Base-by-base conservation (phyloP, 441 rosid species). In the Populus trichocarpa region DNA sequence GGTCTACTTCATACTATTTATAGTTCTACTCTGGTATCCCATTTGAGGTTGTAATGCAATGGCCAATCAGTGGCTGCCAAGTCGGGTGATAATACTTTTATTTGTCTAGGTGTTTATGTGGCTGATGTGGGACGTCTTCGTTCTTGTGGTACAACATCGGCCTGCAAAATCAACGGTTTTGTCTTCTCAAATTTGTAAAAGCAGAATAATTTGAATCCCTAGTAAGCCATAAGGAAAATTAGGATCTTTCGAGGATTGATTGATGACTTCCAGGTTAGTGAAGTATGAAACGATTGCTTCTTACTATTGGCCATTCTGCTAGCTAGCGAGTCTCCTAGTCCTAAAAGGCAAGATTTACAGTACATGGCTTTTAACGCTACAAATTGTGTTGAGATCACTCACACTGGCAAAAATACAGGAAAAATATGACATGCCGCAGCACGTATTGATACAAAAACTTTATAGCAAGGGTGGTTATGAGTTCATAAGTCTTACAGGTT, bases 1-100 rank as follows among this genome's bases (percentile, higher is more conserved):
- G 42, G 30, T 71, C 14, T 12, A 23, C 14, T 50, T 65, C 79
- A 30, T 71, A 69, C 8, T 23, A 71, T 50, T 77, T 82, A 80
- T 82, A 80, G 63, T n/a, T 77, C 59, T 16, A 20, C 33, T 32
- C 16, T 38, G 83, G 74, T 74, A 71, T 77, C 78, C 67, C 46
- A n/a, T 77, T 32, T 84, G 80, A 75, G 78, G 83, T 78, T 81
- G 74, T 30, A 28, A 84, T 68, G 30, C 70, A 32, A 14, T n/a
- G 25, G 53, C 79, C 82, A 75, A 80, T 64, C 71, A 65, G 4
- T 53, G 42, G 40, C 65, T 78, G 81, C 69, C 78, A 70, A 3
- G 78, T 72, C 10, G 70, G 75, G 66, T 77, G 74, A 77, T 38
- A 38, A 70, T 25, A 59, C 75, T 33, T 59, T 46, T 22, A 67